Evolutionary conservation across 148 eudicot species (phyloP).

Genomic region (Suaeda aralocaspica): DNA sequence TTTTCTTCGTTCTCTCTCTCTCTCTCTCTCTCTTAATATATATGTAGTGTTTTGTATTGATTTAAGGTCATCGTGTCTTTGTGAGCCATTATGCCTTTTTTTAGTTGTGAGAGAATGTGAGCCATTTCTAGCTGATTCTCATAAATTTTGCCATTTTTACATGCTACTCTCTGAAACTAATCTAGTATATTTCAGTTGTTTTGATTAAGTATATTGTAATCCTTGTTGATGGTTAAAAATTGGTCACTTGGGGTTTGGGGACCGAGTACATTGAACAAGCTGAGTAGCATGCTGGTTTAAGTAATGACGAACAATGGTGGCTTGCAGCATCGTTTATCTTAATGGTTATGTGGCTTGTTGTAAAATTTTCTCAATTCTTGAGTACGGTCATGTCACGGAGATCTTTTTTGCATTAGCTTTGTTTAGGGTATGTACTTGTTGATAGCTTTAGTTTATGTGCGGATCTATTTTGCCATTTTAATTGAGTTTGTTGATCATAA

Average conservation of each 20-base stretch:
- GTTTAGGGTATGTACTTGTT: neutral
- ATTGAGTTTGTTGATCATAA: neutral
- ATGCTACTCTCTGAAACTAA: neutral
- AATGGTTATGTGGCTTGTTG: neutral
- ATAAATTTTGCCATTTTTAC: no score
- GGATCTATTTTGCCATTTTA: neutral
- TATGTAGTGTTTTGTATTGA: neutral
- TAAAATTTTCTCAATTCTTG: neutral
- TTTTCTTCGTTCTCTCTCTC: no score
- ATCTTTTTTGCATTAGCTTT: neutral
- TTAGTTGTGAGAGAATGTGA: neutral
- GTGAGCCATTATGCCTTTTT: no score
- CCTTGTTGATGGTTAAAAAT: no score
- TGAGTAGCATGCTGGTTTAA: neutral
- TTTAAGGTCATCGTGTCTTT: no score
- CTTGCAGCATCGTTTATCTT: neutral
- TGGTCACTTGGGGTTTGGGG: no score
- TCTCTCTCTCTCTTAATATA: no score
- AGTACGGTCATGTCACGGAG: neutral
- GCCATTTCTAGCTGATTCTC: neutral
- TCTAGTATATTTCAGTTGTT: neutral
- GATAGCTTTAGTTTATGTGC: neutral
- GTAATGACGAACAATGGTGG: neutral
- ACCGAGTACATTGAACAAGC: no score
- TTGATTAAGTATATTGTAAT: no score